Evolutionary conservation across 257 asterid species (phyloP), one percentile per base, ranked within the genome.

Genomic region (Knoxia roxburghii): DNA sequence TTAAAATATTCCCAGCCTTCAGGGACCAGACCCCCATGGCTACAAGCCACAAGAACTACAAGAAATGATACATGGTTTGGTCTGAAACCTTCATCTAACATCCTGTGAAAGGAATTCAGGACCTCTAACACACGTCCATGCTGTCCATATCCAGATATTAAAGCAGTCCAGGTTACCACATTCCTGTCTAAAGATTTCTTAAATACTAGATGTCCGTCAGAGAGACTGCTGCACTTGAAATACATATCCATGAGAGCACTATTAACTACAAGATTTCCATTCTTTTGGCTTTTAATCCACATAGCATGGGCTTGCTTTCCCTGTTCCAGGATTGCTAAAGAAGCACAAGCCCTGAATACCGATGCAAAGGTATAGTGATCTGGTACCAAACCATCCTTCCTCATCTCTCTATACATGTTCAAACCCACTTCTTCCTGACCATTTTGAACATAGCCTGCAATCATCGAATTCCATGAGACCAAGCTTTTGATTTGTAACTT

Each of bases 231-330:
- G 83, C 96, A 93, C 82, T 90, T 90, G 78, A 93, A 90, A 82
- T 93, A 86, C 99, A 93, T 93, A 79, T 90, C 95, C 88, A 90
- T 84, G 37, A 88, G 90, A 37, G 99, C 91, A 80, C 95, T 88
- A 78, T 68, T 81, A 54, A 93, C 88, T 45, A 93, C 86, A 75
- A 90, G 69, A 64, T 93, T 93, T 55, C 81, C 72, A 21, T 71
- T 76, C 45, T 80, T 80, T 76, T 80, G 89, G 77, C 79, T 80
- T 84, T 93, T 93, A 48, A 86, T 81, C 81, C 84, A 78, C 65
- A 84, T 52, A 27, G 87, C 79, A 75, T 94, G 99, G 48, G 86
- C 92, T 79, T 80, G 95, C 79, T 83, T 88, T 37, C 97, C 99
- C 82, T 85, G 92, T 77, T 88, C 95, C 65, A 88, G 76, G 39